Evolutionary conservation across 306 rosid species (phyloP).

Genomic region (Urtica urens): DNA sequence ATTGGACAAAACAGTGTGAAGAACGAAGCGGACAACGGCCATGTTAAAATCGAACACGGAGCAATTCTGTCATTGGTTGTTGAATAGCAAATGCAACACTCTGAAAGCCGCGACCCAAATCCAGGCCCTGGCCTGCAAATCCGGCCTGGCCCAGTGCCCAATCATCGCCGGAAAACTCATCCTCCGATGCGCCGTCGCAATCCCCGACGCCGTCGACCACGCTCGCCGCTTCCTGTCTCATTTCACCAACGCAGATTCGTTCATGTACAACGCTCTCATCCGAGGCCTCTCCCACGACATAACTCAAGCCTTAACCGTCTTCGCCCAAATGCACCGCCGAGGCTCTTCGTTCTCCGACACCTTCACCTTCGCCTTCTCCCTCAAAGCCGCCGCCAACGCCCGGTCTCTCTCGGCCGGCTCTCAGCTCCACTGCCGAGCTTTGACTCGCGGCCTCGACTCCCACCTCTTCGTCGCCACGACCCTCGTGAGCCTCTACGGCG

Average conservation of each 20-base stretch:
- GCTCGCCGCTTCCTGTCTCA: slow-evolving; percentile 47
- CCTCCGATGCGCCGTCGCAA: slow-evolving; percentile 50
- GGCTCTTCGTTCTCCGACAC: slow-evolving; percentile 37
- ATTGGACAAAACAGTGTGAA: too few relatives aligned
- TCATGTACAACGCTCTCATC: slow-evolving; percentile 77
- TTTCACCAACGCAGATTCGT: slow-evolving; percentile 54
- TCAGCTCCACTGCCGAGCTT: slow-evolving; percentile 47
- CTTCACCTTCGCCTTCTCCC: slow-evolving; percentile 64
- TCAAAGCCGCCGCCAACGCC: slow-evolving; percentile 57
- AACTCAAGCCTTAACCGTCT: slow-evolving; percentile 28
- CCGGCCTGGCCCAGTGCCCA: slow-evolving; percentile 40
- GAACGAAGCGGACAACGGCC: neutral
- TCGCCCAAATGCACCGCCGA: slow-evolving; percentile 42
- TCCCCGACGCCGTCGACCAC: slow-evolving; percentile 47
- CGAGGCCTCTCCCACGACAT: slow-evolving; percentile 52
- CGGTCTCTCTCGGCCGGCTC: slow-evolving; percentile 28
- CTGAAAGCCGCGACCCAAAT: slow-evolving; percentile 42
- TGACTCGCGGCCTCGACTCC: slow-evolving; percentile 34
- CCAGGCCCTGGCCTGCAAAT: slow-evolving; percentile 33
- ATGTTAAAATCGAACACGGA: slow-evolving; percentile 25
- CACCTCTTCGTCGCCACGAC: slow-evolving; percentile 70
- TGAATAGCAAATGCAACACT: slow-evolving; percentile 39
- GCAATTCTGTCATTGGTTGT: slow-evolving; percentile 24
- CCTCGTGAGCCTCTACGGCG: slow-evolving; percentile 54
- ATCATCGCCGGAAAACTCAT: slow-evolving; percentile 56